phyloP scores from a whole-genome alignment of 306 rosid genomes.

The Acmispon strigosus region DNA sequence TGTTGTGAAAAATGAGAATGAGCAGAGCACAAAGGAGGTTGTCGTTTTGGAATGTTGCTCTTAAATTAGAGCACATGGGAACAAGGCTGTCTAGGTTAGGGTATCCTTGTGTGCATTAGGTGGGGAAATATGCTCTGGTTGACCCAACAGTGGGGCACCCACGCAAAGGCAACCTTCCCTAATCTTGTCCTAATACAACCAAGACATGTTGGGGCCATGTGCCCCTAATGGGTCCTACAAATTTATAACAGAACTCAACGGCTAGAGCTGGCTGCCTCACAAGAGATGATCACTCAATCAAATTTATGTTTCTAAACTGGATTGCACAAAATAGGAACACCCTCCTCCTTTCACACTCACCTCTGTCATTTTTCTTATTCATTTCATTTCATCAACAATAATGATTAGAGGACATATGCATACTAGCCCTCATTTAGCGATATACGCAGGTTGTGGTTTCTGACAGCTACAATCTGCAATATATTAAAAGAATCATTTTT shows the following conservation, averaged over 20 bases:
- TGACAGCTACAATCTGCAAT: too few species aligned
- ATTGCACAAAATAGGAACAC: slow-evolving; percentile 24
- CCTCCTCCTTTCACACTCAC: neutral
- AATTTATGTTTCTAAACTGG: slow-evolving; percentile 17
- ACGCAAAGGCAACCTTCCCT: slow-evolving; percentile 48
- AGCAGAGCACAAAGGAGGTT: slow-evolving; percentile 61
- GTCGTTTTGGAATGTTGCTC: slow-evolving; percentile 92
- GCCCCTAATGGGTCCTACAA: slow-evolving; percentile 62
- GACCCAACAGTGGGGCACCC: slow-evolving; percentile 91
- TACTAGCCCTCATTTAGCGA: too few species aligned
- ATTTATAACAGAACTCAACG: slow-evolving; percentile 41
- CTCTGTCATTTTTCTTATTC: slow-evolving; percentile 1
- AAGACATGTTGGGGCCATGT: slow-evolving; percentile 69
- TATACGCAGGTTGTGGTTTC: too few species aligned
- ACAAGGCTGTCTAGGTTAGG: slow-evolving; percentile 80
- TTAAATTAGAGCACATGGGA: slow-evolving; percentile 97
- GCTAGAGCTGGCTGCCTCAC: neutral
- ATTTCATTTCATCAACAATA: neutral
- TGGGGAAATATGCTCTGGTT: slow-evolving; percentile 85
- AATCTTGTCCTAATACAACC: slow-evolving; percentile 79
- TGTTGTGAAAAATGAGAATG: slow-evolving; percentile 41
- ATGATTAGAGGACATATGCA: too few species aligned
- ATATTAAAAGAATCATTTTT: too few species aligned
- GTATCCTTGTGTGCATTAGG: slow-evolving; percentile 57
- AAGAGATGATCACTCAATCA: too few species aligned